Evolutionary conservation across 2,329 filamentous ascomycete species (phyloP), one percentile per base, ranked within the genome.

Genomic region (Thielaviopsis euricoi): DNA sequence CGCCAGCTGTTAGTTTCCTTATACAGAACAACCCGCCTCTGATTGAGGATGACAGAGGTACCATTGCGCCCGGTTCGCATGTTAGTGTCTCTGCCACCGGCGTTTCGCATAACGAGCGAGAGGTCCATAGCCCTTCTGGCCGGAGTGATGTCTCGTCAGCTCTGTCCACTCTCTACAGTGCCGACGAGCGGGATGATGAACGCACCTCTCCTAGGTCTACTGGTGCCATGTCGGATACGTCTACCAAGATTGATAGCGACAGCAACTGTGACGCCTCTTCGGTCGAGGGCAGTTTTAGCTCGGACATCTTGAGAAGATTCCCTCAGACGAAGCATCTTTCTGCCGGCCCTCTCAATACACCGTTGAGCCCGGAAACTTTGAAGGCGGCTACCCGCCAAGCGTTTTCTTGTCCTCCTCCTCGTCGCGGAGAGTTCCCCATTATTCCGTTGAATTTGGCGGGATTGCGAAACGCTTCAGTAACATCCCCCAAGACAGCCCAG

Each of bases 81-180:
- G 43, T 48, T 21, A 48, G 43, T 48, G 43, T 48, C 7, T 48
- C 43, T 19, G 43, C 43, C n/a, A 48, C 43, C 6, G 43, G 43
- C 13, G 43, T 48, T 19, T 21, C 48, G 6, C 46, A 53, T 12
- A 17, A 29, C 6, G 46, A 52, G 17, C 23, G 6, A n/a, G 56
- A 57, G 21, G 21, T 49, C 15, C 48, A 33, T 19, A 55, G 52
- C n/a, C 53, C 55, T n/a, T 59, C 58, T n/a, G 23, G 37, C 23
- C 51, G 71, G 3, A 78, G 74, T 61, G 70, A 75, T 9, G 67
- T 71, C 15, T 79, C 76, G 0, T 80, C 76, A 46, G 74, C 76
- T 2, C 67, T 81, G 5, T 81, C 78, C 3, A 81, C 78, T 0
- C 65, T 81, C 5, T 79, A 80, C 61, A 80, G 77, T 59, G 75